Percentiles rank a stretch among this genome's conserved stretches.
Conservation (phyloP, 2,329 filamentous ascomycete genomes). For the Atkinsonella hypoxylon region DNA sequence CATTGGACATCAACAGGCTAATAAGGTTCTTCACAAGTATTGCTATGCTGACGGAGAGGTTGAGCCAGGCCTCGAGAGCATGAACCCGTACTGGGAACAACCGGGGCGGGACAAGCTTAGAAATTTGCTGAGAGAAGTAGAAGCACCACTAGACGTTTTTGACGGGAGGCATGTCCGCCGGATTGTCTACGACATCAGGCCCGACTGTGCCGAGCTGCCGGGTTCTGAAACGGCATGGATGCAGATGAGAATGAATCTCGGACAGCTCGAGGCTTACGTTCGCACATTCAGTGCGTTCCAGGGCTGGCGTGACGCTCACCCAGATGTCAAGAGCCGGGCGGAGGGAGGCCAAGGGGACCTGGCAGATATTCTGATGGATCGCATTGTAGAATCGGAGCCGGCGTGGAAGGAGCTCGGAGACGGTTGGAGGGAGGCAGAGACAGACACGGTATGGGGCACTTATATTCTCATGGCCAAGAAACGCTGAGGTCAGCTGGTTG, state of each 20-base stretch:
- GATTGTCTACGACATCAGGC: conserved; percentile 45
- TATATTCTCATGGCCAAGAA: conserved; percentile 44
- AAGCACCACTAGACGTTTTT: conserved; percentile 34
- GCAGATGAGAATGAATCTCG: conserved; percentile 40
- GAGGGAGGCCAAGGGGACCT: conserved; percentile 49
- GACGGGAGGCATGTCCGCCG: conserved; percentile 42
- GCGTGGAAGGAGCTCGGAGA: conserved; percentile 36
- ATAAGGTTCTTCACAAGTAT: conserved; percentile 40
- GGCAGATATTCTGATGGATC: conserved; percentile 49
- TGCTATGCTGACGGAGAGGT: conserved; percentile 39
- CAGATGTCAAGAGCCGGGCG: conserved; percentile 32
- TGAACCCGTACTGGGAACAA: conserved; percentile 50
- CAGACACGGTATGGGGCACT: conserved; percentile 50
- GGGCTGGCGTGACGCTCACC: conserved; percentile 45
- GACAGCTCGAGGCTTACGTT: conserved; percentile 47
- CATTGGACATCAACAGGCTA: conserved; percentile 38
- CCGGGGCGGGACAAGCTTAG: conserved; percentile 45
- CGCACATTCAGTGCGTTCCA: conserved; percentile 49
- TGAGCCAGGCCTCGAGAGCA: conserved; percentile 29
- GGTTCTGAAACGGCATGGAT: conserved; percentile 33
- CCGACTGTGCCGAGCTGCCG: conserved; percentile 20
- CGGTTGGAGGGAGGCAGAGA: conserved; percentile 39
- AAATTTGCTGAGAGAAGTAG: conserved; percentile 36
- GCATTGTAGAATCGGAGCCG: conserved; percentile 40
- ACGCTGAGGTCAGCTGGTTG: conserved; percentile 5